phyloP scores from a whole-genome alignment of 352 stramenopile species.

The Elongisporangium undulatum region DNA sequence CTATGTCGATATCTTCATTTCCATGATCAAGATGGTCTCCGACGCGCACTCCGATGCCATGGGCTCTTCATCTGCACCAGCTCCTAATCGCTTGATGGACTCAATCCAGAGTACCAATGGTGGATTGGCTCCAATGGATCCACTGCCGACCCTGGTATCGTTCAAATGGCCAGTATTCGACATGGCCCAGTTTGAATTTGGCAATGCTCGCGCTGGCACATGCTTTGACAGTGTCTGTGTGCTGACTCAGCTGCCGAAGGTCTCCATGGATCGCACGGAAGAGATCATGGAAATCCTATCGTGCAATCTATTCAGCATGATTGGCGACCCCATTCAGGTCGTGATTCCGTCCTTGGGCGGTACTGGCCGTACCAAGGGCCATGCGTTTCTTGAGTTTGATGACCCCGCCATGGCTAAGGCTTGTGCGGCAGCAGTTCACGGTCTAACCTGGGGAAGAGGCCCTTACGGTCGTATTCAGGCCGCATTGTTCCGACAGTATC shows the following conservation, averaged over 20 bases:
- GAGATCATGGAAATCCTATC: slow-evolving; percentile 75
- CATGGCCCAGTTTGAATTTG: slow-evolving; percentile 88
- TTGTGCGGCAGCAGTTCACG: slow-evolving; percentile 58
- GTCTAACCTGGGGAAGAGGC: slow-evolving; percentile 63
- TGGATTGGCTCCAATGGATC: not conserved
- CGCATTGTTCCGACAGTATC: slow-evolving; percentile 77
- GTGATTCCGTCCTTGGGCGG: slow-evolving; percentile 63
- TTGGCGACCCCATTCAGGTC: slow-evolving; percentile 79
- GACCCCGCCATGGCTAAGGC: slow-evolving; percentile 51
- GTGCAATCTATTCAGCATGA: slow-evolving; percentile 72
- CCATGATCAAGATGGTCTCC: slow-evolving; percentile 66
- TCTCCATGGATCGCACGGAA: slow-evolving; percentile 67
- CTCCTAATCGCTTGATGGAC: slow-evolving; percentile 2
- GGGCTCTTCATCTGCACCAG: not conserved
- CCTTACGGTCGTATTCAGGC: slow-evolving; percentile 59
- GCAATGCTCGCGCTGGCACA: slow-evolving; percentile 64
- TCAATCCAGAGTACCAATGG: not conserved
- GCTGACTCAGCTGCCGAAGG: slow-evolving; percentile 74
- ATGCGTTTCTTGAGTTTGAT: slow-evolving; percentile 84
- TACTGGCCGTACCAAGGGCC: slow-evolving; percentile 62
- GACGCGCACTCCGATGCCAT: slow-evolving; percentile 60
- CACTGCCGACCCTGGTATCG: slow-evolving; percentile 22
- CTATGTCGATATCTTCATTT: slow-evolving; percentile 82
- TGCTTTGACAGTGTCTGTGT: slow-evolving; percentile 84
- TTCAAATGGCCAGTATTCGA: slow-evolving; percentile 88